Evolutionary conservation across 345 rosid genomes (phyloP).

Genomic region (Camelina sativa): DNA sequence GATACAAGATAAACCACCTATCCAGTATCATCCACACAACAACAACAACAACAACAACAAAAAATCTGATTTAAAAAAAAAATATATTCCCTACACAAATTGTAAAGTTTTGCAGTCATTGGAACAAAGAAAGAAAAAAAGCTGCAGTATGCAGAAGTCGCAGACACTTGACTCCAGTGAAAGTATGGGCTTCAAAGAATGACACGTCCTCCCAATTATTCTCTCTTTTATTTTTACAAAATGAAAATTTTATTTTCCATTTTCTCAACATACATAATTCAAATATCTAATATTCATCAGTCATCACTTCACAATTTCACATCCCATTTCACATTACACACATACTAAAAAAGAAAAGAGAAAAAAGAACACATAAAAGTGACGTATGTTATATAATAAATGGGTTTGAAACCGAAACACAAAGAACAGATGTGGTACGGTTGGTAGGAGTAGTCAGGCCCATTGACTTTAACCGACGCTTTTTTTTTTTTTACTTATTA

Average conservation of each 20-base stretch:
- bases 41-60: too few species aligned
- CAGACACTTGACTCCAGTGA: slow-evolving; percentile 31
- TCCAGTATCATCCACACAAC: too few species aligned
- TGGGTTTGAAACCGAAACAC: slow-evolving; percentile 26
- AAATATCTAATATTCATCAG: neutral
- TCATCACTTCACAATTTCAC: neutral
- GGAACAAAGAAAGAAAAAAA: slow-evolving; percentile 15
- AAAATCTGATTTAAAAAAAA: too few species aligned
- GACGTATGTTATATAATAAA: slow-evolving; percentile 9
- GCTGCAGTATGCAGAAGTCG: slow-evolving; percentile 20
- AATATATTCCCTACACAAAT: too few species aligned
- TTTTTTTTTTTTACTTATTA: neutral
- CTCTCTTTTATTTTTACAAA: neutral
- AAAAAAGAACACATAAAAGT: neutral
- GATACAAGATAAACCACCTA: too few species aligned
- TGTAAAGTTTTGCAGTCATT: too few species aligned
- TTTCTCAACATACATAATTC: neutral
- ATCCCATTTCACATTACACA: too few species aligned
- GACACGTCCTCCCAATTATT: slow-evolving; percentile 44
- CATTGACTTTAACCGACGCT: slow-evolving; percentile 35
- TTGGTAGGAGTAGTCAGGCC: slow-evolving; percentile 25
- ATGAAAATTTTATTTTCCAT: neutral
- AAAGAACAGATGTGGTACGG: slow-evolving; percentile 37
- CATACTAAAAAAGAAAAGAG: neutral
- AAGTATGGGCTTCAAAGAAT: slow-evolving; percentile 30